phyloP scores from a whole-genome alignment of 495 filamentous ascomycete genomes.

The Penicillium riverlandense region DNA sequence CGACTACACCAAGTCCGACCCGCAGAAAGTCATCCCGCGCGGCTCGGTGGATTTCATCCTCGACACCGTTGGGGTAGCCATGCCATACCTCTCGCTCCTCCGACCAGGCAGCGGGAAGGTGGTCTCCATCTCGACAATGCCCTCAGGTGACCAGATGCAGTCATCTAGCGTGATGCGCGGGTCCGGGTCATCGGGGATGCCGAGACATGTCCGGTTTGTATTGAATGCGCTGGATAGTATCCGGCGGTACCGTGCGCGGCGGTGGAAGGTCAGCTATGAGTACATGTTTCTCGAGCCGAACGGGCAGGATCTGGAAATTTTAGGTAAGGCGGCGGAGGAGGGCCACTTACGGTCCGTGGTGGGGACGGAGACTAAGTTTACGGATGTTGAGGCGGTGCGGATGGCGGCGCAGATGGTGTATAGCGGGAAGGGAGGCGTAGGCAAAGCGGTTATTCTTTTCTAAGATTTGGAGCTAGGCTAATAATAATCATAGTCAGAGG shows the following conservation, averaged over 20 bases:
- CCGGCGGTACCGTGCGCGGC: slow-evolving; percentile 15
- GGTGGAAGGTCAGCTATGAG: slow-evolving; percentile 28
- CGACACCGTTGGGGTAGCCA: slow-evolving; percentile 34
- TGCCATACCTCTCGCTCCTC: slow-evolving; percentile 27
- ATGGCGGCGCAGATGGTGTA: slow-evolving; percentile 37
- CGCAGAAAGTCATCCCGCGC: slow-evolving; percentile 27
- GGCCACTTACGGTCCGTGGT: slow-evolving; percentile 38
- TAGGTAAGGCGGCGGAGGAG: slow-evolving; percentile 32
- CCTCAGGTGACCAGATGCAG: slow-evolving; percentile 17
- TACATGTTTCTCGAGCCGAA: slow-evolving; percentile 28
- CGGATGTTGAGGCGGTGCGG: slow-evolving; percentile 36
- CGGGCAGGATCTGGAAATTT: slow-evolving; percentile 31
- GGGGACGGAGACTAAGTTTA: slow-evolving; percentile 29
- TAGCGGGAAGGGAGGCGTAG: slow-evolving; percentile 45
- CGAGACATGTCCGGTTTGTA: slow-evolving; percentile 18
- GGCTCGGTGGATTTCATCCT: slow-evolving; percentile 46
- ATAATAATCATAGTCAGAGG: too few relatives aligned
- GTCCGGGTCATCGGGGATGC: slow-evolving; percentile 2
- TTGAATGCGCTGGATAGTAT: slow-evolving; percentile 29
- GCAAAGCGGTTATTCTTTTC: slow-evolving; percentile 39
- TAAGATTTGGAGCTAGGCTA: too few relatives aligned
- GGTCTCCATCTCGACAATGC: slow-evolving; percentile 33
- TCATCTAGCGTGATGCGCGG: background rate
- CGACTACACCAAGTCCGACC: slow-evolving; percentile 40
- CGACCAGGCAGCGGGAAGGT: slow-evolving; percentile 30